Evolutionary conservation across 768 basidiomycete species (phyloP).

Genomic region (Leucogyrophana mollusca): DNA sequence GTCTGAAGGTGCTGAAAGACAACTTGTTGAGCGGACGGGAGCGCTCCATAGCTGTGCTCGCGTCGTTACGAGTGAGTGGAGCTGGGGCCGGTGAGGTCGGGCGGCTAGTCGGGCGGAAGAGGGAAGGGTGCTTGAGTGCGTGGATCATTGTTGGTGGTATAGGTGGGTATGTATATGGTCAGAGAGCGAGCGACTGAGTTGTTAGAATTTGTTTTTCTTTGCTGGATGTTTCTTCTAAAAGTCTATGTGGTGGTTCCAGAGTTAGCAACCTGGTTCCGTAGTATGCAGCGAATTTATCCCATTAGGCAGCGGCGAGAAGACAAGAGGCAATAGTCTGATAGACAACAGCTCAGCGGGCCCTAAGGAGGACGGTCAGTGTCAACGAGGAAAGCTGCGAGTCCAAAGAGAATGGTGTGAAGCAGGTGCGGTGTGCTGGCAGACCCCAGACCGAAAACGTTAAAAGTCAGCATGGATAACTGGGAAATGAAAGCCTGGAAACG

Average conservation of each 20-base stretch:
- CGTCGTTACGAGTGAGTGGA: constrained; percentile 29
- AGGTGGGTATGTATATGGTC: constrained; percentile 12
- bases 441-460: background rate
- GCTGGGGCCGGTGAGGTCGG: constrained; percentile 60
- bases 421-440: constrained; percentile 25
- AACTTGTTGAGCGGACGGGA: constrained; percentile 55
- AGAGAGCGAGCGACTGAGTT: background rate
- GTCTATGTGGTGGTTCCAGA: constrained; percentile 15
- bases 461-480: constrained; percentile 1
- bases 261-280: constrained; percentile 42
- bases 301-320: constrained; percentile 24
- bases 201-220: background rate
- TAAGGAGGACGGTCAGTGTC: constrained; percentile 82
- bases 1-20: constrained; percentile 58
- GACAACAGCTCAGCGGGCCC: constrained; percentile 29
- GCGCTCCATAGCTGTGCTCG: constrained; percentile 40
- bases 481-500: background rate
- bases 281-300: constrained; percentile 39
- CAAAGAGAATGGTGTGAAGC: constrained; percentile 56
- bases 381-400: constrained; percentile 56
- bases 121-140: constrained; percentile 63
- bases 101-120: constrained; percentile 63
- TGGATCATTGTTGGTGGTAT: constrained; percentile 47
- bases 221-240: constrained; percentile 2
- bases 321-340: constrained; percentile 9